Base-by-base conservation (phyloP, 176 grass and related monocot genomes). In the Carex scoparia region DNA sequence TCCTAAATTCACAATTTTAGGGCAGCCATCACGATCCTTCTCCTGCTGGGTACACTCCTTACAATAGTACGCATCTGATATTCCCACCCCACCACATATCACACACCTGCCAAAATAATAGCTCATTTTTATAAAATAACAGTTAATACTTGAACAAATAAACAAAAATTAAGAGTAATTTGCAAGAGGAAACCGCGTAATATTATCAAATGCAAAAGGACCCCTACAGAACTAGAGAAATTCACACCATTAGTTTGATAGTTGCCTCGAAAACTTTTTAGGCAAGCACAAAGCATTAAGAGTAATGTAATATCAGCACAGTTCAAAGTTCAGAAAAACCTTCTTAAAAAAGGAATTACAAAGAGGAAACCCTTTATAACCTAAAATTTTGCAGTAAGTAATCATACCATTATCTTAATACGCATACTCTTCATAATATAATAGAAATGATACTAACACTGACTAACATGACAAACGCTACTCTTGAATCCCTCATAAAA, bases 11-110 rank as follows among this genome's bases (percentile, higher is more conserved):
- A 95, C 94, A 73, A 95, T 95, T 84, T 95, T 95, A 31, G 94
- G 94, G 14, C 94, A 95, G 7, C 89, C 91, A 30, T 95, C 91
- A 0, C 89, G 87, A 66, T 95, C 94, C 64, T 95, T 95, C 81
- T 93, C 93, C 68, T 93, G 91, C 85, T 95, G 93, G 0, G 94
- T 95, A 65, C 94, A 95, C 75, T 95, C 94, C 85, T 93, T 93
- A 85, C 94, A 95, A 57, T 93, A 95, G 75, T 95, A 95, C 9
- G 94, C 91, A 44, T 95, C 94, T 15, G 94, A 95, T 70, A 95
- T 95, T 74, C 94, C 94, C 1, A 93, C 91, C 6, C 91, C 94
- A 73, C 91, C 94, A 0, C 91, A 93, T 81, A 95, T 93, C 68
- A 95, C 94, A 32, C 94, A 95, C 85, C 94, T 83, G 40, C 74